Evolutionary conservation across 176 grass and related monocot species (phyloP), one percentile per base, ranked within the genome.

Genomic region (Saccharum officinarum): DNA sequence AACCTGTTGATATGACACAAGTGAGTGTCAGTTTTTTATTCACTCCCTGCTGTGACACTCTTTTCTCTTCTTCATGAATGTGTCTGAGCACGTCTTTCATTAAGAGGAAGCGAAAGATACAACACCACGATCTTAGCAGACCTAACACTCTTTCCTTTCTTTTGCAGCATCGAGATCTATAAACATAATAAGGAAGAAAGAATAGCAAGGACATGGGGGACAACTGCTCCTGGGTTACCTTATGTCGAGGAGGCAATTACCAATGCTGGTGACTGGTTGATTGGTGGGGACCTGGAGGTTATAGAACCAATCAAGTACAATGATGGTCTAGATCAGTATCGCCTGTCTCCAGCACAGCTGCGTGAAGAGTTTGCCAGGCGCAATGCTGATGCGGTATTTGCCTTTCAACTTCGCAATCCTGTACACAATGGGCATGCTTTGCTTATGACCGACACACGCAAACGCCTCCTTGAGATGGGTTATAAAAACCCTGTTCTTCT

Each of bases 171-270:
- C 82, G 93, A 99, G 86, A 99, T 99, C 54, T 99, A 99, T 92
- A 99, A 91, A 52, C 93, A 96, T 69, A 99, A 99, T 40, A 99
- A 99, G 80, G 97, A 99, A 96, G 97, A 99, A 99, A 86, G 93
- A 85, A 94, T 96, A 82, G 97, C 97, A 73, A 79, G 97, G 83
- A 96, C 93, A 78, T 99, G 97, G 97, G 97, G 97, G 67, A 99
- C 97, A 75, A 92, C 86, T 86, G 92, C 92, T 33, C 67, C 76
- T 50, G 97, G 97, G 28, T 78, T 99, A 61, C 97, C 97, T 71
- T 99, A 99, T 73, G 92, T 86, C 16, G 90, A 99, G 25, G 93
- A 94, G 85, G 92, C 93, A 13, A 96, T 99, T 55, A 86, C 80
- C 50, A 88, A 96, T 88, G 86, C 97, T 88, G 97, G 93, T 84